A percentile compares a stretch with the other conserved stretches of the same genome.
phyloP scores from a whole-genome alignment of 176 grass and related monocot species.

The Triticum timopheevii region DNA sequence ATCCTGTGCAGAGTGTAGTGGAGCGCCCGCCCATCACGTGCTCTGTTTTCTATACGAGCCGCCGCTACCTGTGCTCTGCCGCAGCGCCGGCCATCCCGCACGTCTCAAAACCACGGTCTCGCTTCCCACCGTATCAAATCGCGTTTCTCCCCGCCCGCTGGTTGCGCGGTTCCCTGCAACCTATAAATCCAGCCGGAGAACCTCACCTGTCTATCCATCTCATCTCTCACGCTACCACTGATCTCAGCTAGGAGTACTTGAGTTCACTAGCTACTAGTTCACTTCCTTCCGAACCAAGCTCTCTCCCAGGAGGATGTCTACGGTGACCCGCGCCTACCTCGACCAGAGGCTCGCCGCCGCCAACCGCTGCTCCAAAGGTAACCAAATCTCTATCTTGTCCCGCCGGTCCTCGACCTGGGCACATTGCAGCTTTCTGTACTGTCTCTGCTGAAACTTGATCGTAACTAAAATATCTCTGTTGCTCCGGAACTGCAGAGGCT shows the following conservation, averaged over 20 bases:
- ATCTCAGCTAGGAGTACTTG: neutral
- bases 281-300: neutral
- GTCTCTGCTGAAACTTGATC: too few relatives aligned
- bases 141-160: neutral
- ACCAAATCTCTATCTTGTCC: too few relatives aligned
- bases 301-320: constrained; percentile 16
- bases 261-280: neutral
- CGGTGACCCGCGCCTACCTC: constrained; percentile 48
- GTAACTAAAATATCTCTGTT: too few relatives aligned
- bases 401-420: too few relatives aligned
- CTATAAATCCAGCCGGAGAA: neutral
- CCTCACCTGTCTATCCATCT: too few relatives aligned
- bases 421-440: too few relatives aligned
- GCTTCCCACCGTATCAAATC: neutral
- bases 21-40: neutral
- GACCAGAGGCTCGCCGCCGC: constrained; percentile 73
- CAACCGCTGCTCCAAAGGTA: constrained; percentile 71
- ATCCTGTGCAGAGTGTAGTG: neutral
- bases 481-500: constrained; percentile 38
- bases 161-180: neutral
- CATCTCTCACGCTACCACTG: neutral
- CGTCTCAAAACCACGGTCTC: neutral
- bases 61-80: neutral
- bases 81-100: neutral
- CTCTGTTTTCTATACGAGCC: neutral